Base-by-base conservation (phyloP, 306 rosid species). In the Vigna nakashimae region DNA sequence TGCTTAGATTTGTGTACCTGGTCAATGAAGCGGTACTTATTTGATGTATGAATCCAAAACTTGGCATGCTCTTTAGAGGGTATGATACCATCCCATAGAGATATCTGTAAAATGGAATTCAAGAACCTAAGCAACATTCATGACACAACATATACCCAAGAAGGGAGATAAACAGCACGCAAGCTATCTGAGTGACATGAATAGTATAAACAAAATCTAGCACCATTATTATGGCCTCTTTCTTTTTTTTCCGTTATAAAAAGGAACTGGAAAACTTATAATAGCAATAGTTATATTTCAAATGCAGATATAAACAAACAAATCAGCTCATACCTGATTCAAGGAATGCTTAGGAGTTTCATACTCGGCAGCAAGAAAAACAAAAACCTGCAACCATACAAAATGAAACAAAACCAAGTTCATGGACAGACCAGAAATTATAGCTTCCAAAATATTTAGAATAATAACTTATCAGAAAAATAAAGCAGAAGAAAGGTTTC, bases 81-180 rank as follows among this genome's bases (percentile, higher is more conserved):
- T 71, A 93, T 82, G 51, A 93, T 91, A 51, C 89, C 92, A 73
- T 93, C 98, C 98, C 98, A 93, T 38, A 93, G 87, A 26, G 98
- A 91, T 40, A 93, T 84, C 98, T 91, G 75, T 51, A 71, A 69
- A 79, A 60, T 9, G 26, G 55, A 6, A 55, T 63, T 59, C 56
- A 46, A 74, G 8, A 67, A 56, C 65, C 34, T 32, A 53, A 81
- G 62, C 59, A 78, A 74, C 52, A 34, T 72, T 9, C 17, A 30
- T 22, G 48, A 79, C 30, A 45, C 6, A 42, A 12, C 16, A 60
- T 67, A 77, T 5, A 58, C 32, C 50, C 4, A 45, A 12, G 50
- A 45, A 2, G 50, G 50, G 15, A 45, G 16, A 45, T 2, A 45
- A 11, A 12, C 4, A 45, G 9, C 50, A 45, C 15, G 50, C 50